These are phyloP conservation scores for Citrus inodora DNA, from an alignment of 345 rosid species.

Conservation along the genomic window DNA sequence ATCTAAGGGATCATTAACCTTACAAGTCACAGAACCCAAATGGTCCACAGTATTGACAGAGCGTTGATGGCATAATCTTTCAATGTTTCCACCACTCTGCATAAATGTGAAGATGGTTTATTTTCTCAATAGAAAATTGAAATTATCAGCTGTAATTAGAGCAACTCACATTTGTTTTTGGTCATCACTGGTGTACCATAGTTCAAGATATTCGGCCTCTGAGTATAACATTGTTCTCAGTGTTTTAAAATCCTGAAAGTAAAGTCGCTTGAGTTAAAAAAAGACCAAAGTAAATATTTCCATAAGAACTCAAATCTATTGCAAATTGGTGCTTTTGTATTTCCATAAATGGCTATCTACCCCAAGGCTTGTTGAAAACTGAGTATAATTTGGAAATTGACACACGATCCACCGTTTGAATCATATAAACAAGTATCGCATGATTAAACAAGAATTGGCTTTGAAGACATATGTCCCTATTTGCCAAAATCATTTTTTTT, in stretches of 20 bases:
- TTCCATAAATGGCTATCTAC: not conserved
- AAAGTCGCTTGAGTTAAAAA: too few relatives aligned
- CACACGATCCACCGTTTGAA: not conserved
- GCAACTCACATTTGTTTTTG: slow-evolving; percentile 74
- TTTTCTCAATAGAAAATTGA: not conserved
- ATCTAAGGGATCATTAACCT: slow-evolving; percentile 76
- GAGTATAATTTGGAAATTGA: not conserved
- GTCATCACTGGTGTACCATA: slow-evolving; percentile 70
- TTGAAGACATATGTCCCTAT: not conserved
- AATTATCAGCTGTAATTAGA: not conserved
- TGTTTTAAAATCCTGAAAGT: slow-evolving; percentile 33
- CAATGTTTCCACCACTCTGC: slow-evolving; percentile 84
- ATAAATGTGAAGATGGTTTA: slow-evolving; percentile 9
- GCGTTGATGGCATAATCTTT: slow-evolving; percentile 87
- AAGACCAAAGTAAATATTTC: not conserved
- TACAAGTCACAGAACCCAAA: slow-evolving; percentile 82
- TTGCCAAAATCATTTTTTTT: not conserved
- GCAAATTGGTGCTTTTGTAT: not conserved
- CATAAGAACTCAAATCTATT: not conserved
- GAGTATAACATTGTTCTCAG: slow-evolving; percentile 77
- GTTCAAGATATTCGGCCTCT: slow-evolving; percentile 87
- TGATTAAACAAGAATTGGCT: not conserved
- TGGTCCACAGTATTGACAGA: slow-evolving; percentile 86
- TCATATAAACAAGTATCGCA: not conserved
- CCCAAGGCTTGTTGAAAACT: not conserved